Conservation (phyloP, 2,329 filamentous ascomycete species). For the Aspergillus sp. region DNA sequence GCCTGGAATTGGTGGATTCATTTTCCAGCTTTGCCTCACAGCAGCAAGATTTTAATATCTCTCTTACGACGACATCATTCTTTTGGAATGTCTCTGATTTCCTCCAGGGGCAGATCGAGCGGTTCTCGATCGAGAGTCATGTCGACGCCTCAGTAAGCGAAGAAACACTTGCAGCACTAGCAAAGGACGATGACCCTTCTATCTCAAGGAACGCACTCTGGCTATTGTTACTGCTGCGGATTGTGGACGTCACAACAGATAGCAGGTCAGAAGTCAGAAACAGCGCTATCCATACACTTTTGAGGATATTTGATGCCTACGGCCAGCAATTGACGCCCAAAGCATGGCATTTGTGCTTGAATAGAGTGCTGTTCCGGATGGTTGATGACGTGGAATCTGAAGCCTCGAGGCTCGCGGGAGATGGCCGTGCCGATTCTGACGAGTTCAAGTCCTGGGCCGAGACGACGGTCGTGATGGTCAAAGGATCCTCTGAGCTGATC, state of each 20-base stretch:
- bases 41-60: constrained; percentile 87
- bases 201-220: constrained; percentile 42
- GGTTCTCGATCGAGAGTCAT: constrained; percentile 28
- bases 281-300: constrained; percentile 76
- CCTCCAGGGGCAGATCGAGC: constrained; percentile 46
- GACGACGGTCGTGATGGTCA: constrained; percentile 64
- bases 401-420: constrained; percentile 10
- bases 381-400: constrained; percentile 59
- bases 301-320: constrained; percentile 87
- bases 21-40: constrained; percentile 85
- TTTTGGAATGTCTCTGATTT: constrained; percentile 95
- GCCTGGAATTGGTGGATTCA: constrained; percentile 71
- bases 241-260: constrained; percentile 33
- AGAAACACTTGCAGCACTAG: constrained; percentile 47
- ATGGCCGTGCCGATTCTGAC: constrained; percentile 14
- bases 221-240: constrained; percentile 29
- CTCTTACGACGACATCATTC: constrained; percentile 85
- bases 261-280: constrained; percentile 32
- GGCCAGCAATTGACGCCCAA: constrained; percentile 67
- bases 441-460: constrained; percentile 56
- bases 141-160: constrained; percentile 44
- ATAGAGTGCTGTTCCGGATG: constrained; percentile 70
- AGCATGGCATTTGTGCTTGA: constrained; percentile 76
- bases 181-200: constrained; percentile 49
- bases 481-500: constrained; percentile 62